Evolutionary conservation across 805 yeast species (phyloP).

Genomic region (Lipomyces sp.): DNA sequence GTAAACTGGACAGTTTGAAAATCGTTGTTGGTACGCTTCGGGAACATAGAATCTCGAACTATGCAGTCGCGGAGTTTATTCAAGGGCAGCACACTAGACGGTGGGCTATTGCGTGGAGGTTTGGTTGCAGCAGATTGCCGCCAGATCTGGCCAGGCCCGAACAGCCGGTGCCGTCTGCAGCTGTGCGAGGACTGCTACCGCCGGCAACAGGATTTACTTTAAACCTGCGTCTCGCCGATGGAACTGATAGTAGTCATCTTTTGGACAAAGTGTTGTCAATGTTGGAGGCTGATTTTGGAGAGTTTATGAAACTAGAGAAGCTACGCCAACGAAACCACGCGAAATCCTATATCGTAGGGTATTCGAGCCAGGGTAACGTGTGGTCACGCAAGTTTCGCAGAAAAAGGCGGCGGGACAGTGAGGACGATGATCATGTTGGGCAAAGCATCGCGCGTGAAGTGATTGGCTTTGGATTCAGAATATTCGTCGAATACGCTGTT

Average conservation of each 20-base stretch:
- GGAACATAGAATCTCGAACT: constrained; percentile 20
- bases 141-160: constrained; percentile 17
- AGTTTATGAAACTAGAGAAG: constrained; percentile 10
- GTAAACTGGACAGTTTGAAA: constrained; percentile 38
- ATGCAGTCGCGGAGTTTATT: constrained; percentile 34
- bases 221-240: background rate
- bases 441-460: background rate
- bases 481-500: constrained; percentile 3
- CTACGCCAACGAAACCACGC: background rate
- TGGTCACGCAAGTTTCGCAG: constrained; percentile 36
- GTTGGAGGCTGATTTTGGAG: constrained; percentile 14
- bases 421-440: background rate
- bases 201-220: background rate
- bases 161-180: constrained; percentile 6
- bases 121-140: constrained; percentile 13
- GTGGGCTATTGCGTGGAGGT: constrained; percentile 39
- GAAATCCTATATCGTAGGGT: constrained; percentile 12
- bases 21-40: constrained; percentile 23
- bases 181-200: constrained; percentile 11
- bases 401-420: constrained; percentile 15
- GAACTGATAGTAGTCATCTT: background rate
- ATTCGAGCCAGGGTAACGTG: constrained; percentile 24
- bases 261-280: constrained; percentile 7
- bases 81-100: constrained; percentile 33
- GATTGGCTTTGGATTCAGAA: constrained; percentile 13